Evolutionary conservation across 2,329 filamentous ascomycete species (phyloP).

Genomic region (Eurotiales sp.): DNA sequence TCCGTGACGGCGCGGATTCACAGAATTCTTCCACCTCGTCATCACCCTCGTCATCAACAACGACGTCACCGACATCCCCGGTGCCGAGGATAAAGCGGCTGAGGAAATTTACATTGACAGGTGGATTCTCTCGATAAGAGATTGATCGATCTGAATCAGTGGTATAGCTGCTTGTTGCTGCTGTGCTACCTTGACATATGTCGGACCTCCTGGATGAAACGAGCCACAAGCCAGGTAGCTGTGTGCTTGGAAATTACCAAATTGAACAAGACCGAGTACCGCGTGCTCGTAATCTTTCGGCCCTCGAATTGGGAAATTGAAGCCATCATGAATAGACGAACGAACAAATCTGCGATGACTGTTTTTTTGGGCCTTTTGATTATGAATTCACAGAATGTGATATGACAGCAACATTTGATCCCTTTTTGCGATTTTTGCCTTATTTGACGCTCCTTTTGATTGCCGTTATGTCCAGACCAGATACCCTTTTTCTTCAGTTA

Average conservation of each 20-base stretch:
- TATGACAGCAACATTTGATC: not conserved
- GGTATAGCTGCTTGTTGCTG: too few species aligned
- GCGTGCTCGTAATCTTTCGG: too few species aligned
- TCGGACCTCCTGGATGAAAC: too few species aligned
- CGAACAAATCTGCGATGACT: not conserved
- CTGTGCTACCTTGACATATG: too few species aligned
- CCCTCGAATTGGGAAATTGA: not conserved
- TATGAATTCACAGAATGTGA: not conserved
- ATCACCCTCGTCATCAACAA: not conserved
- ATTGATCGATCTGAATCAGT: too few species aligned
- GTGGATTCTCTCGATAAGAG: conserved; percentile 7
- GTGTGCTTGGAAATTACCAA: not conserved
- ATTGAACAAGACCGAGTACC: not conserved
- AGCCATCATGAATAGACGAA: not conserved
- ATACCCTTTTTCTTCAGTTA: conserved; percentile 4
- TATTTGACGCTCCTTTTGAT: not conserved
- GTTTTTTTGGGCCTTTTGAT: not conserved
- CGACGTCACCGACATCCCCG: conserved; percentile 1
- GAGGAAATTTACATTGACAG: conserved; percentile 10
- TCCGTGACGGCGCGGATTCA: too few species aligned
- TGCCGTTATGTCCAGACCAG: not conserved
- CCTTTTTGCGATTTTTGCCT: too few species aligned
- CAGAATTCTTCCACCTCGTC: not conserved
- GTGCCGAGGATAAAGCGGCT: conserved; percentile 6
- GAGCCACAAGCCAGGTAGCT: too few species aligned